phyloP scores from a whole-genome alignment of 139 green algal species.

The Micractinium conductrix region DNA sequence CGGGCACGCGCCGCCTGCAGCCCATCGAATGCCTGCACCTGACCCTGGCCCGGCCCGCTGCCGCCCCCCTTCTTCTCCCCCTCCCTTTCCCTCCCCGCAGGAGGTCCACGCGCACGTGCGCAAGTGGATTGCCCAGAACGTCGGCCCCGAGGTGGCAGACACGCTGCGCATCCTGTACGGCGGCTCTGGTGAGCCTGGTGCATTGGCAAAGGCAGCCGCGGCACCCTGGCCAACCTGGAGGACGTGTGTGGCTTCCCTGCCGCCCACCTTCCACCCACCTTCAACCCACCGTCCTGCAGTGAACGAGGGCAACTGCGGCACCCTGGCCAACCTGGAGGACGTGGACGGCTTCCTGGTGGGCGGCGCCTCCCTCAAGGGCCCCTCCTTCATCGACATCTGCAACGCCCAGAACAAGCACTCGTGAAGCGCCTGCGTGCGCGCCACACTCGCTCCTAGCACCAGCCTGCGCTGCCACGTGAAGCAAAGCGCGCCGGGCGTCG shows the following conservation, averaged over 20 bases:
- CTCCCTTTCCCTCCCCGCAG: conserved; percentile 37
- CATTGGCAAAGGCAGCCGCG: too few species aligned
- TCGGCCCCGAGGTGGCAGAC: conserved; percentile 65
- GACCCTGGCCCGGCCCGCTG: too few species aligned
- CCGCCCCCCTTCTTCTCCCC: too few species aligned
- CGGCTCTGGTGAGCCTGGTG: conserved; percentile 64
- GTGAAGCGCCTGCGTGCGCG: neutral
- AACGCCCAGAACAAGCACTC: conserved; percentile 54
- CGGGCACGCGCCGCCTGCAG: too few species aligned
- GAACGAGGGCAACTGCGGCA: conserved; percentile 87
- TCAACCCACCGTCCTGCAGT: too few species aligned
- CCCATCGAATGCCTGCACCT: too few species aligned
- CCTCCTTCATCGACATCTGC: conserved; percentile 89
- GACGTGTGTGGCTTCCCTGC: too few species aligned
- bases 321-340: conserved; percentile 81
- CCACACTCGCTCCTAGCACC: too few species aligned
- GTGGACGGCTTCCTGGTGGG: conserved; percentile 98
- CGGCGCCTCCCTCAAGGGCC: conserved; percentile 93
- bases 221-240: too few species aligned
- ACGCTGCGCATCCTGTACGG: conserved; percentile 89
- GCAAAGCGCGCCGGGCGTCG: too few species aligned
- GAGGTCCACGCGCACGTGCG: conserved; percentile 92
- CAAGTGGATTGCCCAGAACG: conserved; percentile 77
- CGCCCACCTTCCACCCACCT: too few species aligned
- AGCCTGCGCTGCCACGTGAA: too few species aligned